Base-by-base conservation (phyloP, 1,284 basidiomycete genomes). In the Apiotrichum gracile region DNA sequence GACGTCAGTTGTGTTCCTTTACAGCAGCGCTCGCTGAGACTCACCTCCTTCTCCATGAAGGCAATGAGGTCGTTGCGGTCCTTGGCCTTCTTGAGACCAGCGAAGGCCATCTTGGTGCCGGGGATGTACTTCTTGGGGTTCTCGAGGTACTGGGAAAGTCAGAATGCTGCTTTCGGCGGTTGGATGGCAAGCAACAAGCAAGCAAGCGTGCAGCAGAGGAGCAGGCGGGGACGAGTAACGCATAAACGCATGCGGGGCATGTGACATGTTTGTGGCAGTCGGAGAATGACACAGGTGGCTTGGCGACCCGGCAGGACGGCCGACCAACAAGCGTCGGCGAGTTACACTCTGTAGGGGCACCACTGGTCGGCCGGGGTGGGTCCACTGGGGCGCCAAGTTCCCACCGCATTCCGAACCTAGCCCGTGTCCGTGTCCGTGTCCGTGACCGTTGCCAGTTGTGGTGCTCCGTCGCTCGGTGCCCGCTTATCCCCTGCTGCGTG, bases 41-140 rank as follows among this genome's bases (percentile, higher is more conserved):
- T 65, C 48, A 69, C 69, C 55, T 62, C 64, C 58, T 69, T 61
- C 31, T 54, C 62, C 44, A 73, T 62, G 61, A 66, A 65, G 56
- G 69, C 62, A 58, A 75, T 67, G 44, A 94, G 84, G 79, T 94
- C 89, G 76, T 85, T 87, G 77, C 91, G 85, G 77, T 96, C 92
- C 82, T 91, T 91, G 33, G 88, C 87, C 83, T 96, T 96, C 85
- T 96, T 96, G 73, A 97, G 79, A 68, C 92, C 92, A 63, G 92
- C 91, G 67, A 96, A 97, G 58, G 91, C 91, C 92, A 94, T 94
- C 82, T 94, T 94, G 56, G 91, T 96, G 50, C 66, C 91, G 41
- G 91, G 90, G 66, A 94, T 94, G 80, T 91, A 91, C 86, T 88
- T 56, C 5, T 57, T 47, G 46, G 29, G 51, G 48, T 53, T 63